Conservation (phyloP, 441 rosid genomes). For the Cnidoscolus chayamansa region DNA sequence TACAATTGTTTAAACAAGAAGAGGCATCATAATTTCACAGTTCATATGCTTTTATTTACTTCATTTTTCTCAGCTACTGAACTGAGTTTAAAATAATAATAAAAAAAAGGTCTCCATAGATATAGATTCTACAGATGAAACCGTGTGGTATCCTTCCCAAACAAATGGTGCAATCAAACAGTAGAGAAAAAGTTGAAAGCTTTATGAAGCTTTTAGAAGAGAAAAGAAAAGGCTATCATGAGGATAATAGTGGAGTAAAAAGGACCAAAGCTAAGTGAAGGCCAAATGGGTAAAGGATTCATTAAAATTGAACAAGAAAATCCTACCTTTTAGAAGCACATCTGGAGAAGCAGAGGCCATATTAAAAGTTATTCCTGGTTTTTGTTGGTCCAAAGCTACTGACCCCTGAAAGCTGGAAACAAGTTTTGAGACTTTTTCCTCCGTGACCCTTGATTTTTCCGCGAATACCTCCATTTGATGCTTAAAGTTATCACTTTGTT, state of each 20-base stretch:
- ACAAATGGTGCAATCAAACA: constrained; percentile 16
- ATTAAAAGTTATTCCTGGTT: constrained; percentile 33
- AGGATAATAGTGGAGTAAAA: constrained; percentile 20
- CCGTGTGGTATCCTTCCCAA: neutral
- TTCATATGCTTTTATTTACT: neutral
- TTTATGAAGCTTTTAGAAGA: constrained; percentile 27
- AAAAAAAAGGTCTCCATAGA: neutral
- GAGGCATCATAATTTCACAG: neutral
- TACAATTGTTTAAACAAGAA: neutral
- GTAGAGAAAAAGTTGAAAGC: constrained; percentile 23
- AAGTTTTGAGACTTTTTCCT: constrained; percentile 41
- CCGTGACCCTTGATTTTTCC: constrained; percentile 63
- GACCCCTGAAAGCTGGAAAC: constrained; percentile 37
- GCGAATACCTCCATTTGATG: constrained; percentile 50
- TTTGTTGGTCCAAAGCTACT: constrained; percentile 35
- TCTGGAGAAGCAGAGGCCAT: constrained; percentile 46
- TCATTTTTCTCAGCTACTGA: constrained; percentile 3
- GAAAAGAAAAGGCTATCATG: constrained; percentile 17
- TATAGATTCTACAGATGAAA: neutral
- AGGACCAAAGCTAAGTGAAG: constrained; percentile 9
- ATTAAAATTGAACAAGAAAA: constrained; percentile 17
- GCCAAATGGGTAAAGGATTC: constrained; percentile 12
- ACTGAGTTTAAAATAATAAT: neutral
- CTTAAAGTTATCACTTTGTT: constrained; percentile 42
- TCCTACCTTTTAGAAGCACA: constrained; percentile 61